phyloP scores from a whole-genome alignment of 306 rosid genomes.

The Pyrus pyrifolia region DNA sequence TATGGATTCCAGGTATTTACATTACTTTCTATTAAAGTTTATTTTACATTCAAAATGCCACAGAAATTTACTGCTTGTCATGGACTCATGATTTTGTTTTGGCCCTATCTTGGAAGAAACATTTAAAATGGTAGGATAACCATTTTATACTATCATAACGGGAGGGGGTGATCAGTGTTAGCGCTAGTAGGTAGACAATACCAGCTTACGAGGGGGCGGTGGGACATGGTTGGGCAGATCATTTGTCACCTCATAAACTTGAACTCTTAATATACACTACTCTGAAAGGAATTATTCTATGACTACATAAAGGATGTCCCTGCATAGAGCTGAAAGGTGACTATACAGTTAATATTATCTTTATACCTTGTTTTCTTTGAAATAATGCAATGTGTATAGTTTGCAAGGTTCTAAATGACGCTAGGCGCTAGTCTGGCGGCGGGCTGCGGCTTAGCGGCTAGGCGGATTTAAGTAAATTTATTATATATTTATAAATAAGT shows the following conservation, averaged over 20 bases:
- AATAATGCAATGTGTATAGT: no score
- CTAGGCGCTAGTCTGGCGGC: no score
- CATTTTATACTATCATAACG: not conserved
- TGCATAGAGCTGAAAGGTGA: constrained; percentile 1
- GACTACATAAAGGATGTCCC: not conserved
- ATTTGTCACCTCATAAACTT: not conserved
- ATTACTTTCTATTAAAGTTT: constrained; percentile 8
- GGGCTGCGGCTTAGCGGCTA: no score
- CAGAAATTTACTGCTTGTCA: not conserved
- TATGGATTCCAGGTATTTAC: constrained; percentile 70
- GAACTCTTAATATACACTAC: not conserved
- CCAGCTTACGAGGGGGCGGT: not conserved
- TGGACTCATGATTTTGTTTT: not conserved
- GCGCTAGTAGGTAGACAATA: not conserved
- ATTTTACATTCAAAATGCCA: constrained; percentile 1
- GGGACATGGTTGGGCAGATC: not conserved
- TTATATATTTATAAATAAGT: no score
- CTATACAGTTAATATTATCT: not conserved
- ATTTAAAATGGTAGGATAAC: not conserved
- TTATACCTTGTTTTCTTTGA: not conserved
- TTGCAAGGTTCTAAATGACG: no score
- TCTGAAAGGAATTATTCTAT: not conserved
- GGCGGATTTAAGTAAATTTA: no score
- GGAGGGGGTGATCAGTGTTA: not conserved
- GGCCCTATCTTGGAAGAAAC: not conserved